Evolutionary conservation across 2,329 filamentous ascomycete genomes (phyloP), one percentile per base, ranked within the genome.

Genomic region (Xylariaceae sp.): DNA sequence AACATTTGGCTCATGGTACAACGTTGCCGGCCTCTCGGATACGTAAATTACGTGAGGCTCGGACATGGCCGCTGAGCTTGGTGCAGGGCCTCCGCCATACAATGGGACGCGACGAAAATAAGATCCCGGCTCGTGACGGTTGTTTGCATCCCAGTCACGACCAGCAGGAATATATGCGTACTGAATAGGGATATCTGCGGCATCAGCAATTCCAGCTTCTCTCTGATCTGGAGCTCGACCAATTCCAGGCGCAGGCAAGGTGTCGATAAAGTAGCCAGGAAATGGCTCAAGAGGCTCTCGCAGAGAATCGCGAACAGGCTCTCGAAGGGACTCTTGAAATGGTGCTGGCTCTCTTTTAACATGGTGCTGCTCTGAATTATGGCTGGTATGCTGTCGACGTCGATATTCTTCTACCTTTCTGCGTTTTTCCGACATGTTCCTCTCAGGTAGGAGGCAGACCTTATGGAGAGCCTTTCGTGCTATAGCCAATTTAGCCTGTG

Each of bases 401-500:
- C 50, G 30, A 57, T 53, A n/a, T 23, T 53, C 56, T 59, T 53
- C 23, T 4, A 30, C 4, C 23, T 30, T 30, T 30, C 23, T 30
- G 23, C 23, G 23, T 30, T 30, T 30, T 4, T 30, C 15, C 44
- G 57, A 55, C 35, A 61, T 55, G 1, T 61, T 13, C 30, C 35
- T 53, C 23, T 30, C 23, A n/a, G 61, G 62, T 18, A 65, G 17
- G n/a, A 54, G 56, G 18, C 44, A 37, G n/a, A 66, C 56, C 23
- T 61, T 55, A 1, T 15, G 30, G 7, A 69, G 61, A 10, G 66
- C 67, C 37, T 59, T 61, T 47, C 54, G 55, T 10, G 65, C 62
- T 37, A 62, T 57, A 3, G 62, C 61, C 51, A 67, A 55, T 59
- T 72, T 71, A 7, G 70, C 69, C 1, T 67, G 64, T 7, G 45